phyloP scores from a whole-genome alignment of 1,284 basidiomycete species.

The Tilletia setariae region DNA sequence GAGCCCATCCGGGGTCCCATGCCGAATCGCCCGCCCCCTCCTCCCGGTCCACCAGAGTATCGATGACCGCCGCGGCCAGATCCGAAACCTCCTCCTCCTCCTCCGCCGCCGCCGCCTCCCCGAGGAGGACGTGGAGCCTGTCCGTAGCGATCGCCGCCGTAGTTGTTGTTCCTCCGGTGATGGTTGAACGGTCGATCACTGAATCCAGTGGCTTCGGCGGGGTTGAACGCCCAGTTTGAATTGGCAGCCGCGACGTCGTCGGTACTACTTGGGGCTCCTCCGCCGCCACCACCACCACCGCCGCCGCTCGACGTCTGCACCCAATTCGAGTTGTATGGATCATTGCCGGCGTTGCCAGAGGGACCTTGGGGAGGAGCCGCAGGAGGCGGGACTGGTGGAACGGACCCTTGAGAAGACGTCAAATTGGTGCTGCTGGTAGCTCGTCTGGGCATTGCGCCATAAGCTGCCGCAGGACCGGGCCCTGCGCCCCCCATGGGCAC shows the following conservation, averaged over 20 bases:
- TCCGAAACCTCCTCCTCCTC: neutral
- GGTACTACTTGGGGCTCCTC: neutral
- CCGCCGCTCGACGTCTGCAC: neutral
- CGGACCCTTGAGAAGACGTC: neutral
- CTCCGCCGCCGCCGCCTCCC: neutral
- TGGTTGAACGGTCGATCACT: neutral
- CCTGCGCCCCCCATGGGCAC: neutral
- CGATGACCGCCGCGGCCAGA: neutral
- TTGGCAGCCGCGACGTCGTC: neutral
- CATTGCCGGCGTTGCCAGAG: neutral
- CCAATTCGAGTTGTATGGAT: neutral
- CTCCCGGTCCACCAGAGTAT: neutral
- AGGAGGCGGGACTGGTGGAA: neutral
- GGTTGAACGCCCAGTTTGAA: slow-evolving; percentile 8
- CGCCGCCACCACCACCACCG: neutral
- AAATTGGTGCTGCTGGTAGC: neutral
- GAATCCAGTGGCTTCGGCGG: neutral
- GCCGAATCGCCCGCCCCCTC: neutral
- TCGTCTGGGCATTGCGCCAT: neutral
- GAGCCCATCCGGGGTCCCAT: too few species aligned
- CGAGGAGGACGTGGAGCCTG: neutral
- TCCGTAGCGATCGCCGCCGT: neutral
- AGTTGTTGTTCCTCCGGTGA: neutral
- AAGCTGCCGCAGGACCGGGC: neutral
- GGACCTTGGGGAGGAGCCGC: neutral